Evolutionary conservation across 257 asterid species (phyloP).

Genomic region (Euphrasia confusa): DNA sequence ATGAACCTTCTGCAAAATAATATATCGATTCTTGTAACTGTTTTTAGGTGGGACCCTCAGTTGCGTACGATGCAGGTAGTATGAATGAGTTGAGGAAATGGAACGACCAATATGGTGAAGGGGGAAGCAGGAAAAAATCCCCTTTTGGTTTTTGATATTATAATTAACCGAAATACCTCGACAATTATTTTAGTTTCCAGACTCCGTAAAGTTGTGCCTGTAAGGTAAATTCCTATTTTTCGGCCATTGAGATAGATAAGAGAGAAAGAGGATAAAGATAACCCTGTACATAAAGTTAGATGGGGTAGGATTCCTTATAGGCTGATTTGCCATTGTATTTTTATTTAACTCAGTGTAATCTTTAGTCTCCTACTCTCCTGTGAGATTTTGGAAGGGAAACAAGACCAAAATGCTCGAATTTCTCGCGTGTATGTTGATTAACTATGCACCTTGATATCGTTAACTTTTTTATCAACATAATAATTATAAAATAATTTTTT

Average conservation of each 20-base stretch:
- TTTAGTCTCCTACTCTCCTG: too few species aligned
- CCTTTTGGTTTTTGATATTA: slow-evolving; percentile 75
- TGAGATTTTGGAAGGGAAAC: too few species aligned
- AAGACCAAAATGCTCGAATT: too few species aligned
- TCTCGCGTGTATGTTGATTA: too few species aligned
- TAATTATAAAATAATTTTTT: too few species aligned
- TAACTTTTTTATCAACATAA: too few species aligned
- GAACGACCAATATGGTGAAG: slow-evolving; percentile 98
- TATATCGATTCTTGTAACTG: not conserved
- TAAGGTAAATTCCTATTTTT: slow-evolving; percentile 19
- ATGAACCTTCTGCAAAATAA: not conserved
- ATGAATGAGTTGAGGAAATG: slow-evolving; percentile 95
- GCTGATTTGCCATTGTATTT: slow-evolving; percentile 29
- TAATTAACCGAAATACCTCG: slow-evolving; percentile 13
- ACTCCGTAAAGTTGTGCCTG: slow-evolving; percentile 19
- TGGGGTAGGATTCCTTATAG: slow-evolving; percentile 17
- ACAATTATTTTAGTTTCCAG: slow-evolving; percentile 17
- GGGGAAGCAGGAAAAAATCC: slow-evolving; percentile 85
- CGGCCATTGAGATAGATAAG: slow-evolving; percentile 6
- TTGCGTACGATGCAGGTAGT: slow-evolving; percentile 88
- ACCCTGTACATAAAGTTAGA: slow-evolving; percentile 18
- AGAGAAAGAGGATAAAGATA: slow-evolving; percentile 2
- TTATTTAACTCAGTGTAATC: slow-evolving; percentile 8
- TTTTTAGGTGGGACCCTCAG: slow-evolving; percentile 93
- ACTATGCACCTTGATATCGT: too few species aligned